phyloP scores from a whole-genome alignment of 2,329 filamentous ascomycete species.

The Chaetoscypha palmicola region DNA sequence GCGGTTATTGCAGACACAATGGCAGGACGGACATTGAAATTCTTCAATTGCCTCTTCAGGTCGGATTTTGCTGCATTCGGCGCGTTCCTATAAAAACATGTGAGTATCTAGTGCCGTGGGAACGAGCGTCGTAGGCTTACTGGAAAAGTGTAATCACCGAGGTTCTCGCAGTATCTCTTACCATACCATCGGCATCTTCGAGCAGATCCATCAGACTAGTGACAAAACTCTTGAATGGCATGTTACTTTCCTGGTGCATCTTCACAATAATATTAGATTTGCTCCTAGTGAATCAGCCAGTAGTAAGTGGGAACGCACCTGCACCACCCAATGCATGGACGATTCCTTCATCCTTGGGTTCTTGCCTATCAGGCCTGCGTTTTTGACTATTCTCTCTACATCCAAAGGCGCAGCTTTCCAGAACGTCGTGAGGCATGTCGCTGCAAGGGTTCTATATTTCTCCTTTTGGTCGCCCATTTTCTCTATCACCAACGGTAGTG shows the following conservation, averaged over 20 bases:
- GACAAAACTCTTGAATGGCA: slow-evolving; percentile 79
- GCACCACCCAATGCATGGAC: slow-evolving; percentile 77
- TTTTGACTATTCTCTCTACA: slow-evolving; percentile 73
- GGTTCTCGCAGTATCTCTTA: slow-evolving; percentile 75
- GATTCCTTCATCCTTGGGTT: slow-evolving; percentile 80
- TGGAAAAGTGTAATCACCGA: slow-evolving; percentile 82
- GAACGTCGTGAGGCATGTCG: slow-evolving; percentile 70
- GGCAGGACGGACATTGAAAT: slow-evolving; percentile 76
- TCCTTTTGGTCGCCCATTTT: slow-evolving; percentile 85
- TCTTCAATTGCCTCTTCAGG: slow-evolving; percentile 77
- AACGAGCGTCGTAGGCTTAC: slow-evolving; percentile 37
- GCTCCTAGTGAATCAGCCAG: no score
- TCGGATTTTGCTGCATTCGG: slow-evolving; percentile 81
- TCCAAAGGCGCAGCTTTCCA: slow-evolving; percentile 64
- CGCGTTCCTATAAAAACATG: slow-evolving; percentile 49
- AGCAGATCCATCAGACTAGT: slow-evolving; percentile 76
- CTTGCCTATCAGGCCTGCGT: slow-evolving; percentile 69
- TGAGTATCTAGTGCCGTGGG: slow-evolving; percentile 6
- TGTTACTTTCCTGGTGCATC: slow-evolving; percentile 73
- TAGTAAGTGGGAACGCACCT: no score
- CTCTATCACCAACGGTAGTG: slow-evolving; percentile 71
- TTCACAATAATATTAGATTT: no score
- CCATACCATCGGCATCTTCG: slow-evolving; percentile 82
- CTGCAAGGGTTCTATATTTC: slow-evolving; percentile 68
- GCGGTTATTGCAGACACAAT: slow-evolving; percentile 78